phyloP scores from a whole-genome alignment of 352 stramenopile species.

The Globisporangium megalacanthum region DNA sequence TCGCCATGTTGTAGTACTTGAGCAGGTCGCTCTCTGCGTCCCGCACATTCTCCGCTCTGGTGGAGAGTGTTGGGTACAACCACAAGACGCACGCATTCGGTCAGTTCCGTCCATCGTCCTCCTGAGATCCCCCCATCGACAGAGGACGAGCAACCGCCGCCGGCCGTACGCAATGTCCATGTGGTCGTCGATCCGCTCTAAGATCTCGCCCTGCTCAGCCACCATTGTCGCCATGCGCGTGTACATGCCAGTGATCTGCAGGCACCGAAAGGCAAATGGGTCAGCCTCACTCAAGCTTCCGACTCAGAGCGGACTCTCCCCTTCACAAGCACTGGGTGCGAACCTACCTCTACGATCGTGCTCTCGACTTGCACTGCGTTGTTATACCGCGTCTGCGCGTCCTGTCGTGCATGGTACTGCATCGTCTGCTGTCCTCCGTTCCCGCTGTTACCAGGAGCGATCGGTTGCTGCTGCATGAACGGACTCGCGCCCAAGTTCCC shows the following conservation, averaged over 20 bases:
- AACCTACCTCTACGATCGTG: slow-evolving; percentile 85
- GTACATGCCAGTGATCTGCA: slow-evolving; percentile 83
- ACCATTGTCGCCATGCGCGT: slow-evolving; percentile 83
- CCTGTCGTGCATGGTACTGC: slow-evolving; percentile 61
- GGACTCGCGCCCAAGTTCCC: slow-evolving; percentile 55
- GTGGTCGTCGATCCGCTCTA: slow-evolving; percentile 80
- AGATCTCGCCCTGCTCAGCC: slow-evolving; percentile 71
- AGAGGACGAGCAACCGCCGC: neutral
- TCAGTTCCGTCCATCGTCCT: slow-evolving; percentile 1
- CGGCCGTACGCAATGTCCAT: slow-evolving; percentile 80
- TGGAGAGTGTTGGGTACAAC: neutral
- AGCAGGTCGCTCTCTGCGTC: slow-evolving; percentile 67
- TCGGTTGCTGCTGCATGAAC: slow-evolving; percentile 70
- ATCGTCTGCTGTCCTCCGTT: slow-evolving; percentile 40
- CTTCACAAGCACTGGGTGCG: neutral
- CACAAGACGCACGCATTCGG: neutral
- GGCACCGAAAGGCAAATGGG: neutral
- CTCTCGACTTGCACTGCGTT: slow-evolving; percentile 79
- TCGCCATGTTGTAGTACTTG: slow-evolving; percentile 82
- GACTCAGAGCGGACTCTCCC: neutral
- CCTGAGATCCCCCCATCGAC: neutral
- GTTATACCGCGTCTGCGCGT: slow-evolving; percentile 66
- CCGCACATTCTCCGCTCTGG: slow-evolving; percentile 72
- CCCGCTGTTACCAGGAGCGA: slow-evolving; percentile 20
- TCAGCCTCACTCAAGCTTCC: no score